phyloP scores from a whole-genome alignment of 306 rosid genomes.

The Abrus precatorius region DNA sequence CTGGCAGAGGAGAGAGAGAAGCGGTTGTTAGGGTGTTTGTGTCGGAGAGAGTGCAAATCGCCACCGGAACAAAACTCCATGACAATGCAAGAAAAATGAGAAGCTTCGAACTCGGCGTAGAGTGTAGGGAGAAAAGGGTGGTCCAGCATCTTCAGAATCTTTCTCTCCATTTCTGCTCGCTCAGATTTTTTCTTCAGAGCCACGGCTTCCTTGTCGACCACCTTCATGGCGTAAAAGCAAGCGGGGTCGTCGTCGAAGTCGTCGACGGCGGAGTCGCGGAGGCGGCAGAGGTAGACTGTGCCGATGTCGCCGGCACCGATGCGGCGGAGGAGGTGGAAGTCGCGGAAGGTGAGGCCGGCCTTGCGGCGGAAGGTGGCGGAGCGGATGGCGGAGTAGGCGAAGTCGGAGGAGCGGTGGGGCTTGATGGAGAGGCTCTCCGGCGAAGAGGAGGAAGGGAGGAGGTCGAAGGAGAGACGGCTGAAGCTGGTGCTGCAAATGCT shows the following conservation, averaged over 20 bases:
- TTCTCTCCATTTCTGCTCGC: constrained; percentile 94
- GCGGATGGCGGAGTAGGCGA: constrained; percentile 85
- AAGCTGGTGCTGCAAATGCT: constrained; percentile 83
- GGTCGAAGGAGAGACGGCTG: constrained; percentile 92
- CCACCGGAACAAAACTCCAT: constrained; percentile 99
- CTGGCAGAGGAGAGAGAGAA: constrained; percentile 87
- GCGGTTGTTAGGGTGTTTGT: constrained; percentile 72
- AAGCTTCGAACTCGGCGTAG: constrained; percentile 93
- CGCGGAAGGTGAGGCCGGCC: constrained; percentile 73
- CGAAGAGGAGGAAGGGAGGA: constrained; percentile 45
- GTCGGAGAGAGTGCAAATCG: constrained; percentile 88
- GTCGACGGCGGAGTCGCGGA: constrained; percentile 50
- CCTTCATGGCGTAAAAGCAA: constrained; percentile 89
- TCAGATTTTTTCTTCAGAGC: constrained; percentile 80
- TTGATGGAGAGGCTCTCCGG: constrained; percentile 68
- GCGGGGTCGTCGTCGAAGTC: constrained; percentile 33
- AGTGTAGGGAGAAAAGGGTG: constrained; percentile 93
- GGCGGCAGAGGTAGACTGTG: constrained; percentile 84
- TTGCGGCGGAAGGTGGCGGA: constrained; percentile 59
- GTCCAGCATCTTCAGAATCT: constrained; percentile 91
- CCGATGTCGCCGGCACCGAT: constrained; percentile 97
- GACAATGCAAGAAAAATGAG: constrained; percentile 92
- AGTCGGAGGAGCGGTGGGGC: constrained; percentile 96
- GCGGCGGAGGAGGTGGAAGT: constrained; percentile 80
- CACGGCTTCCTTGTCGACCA: constrained; percentile 87